A percentile compares a stretch with the other conserved stretches of the same genome.
Evolutionary conservation across 2,329 filamentous ascomycete species (phyloP).

Genomic region (Biscogniauxia sp.): DNA sequence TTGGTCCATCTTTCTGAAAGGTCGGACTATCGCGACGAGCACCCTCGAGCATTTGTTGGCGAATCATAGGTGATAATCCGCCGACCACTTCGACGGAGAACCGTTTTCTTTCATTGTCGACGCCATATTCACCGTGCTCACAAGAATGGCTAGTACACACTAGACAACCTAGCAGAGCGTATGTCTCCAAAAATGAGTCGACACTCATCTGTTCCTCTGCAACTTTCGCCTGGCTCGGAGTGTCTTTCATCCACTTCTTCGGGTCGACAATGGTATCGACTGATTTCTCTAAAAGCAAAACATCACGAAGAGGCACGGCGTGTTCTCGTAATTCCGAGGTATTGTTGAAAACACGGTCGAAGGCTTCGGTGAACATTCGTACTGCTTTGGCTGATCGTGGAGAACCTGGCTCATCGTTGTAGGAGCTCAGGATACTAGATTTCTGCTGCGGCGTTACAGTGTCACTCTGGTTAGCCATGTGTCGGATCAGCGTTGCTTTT

Average conservation of each 20-base stretch:
- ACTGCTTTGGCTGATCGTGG: conserved; percentile 44
- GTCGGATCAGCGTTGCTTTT: conserved; percentile 51
- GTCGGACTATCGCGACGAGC: conserved; percentile 9
- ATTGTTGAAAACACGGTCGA: conserved; percentile 53
- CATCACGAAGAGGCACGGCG: conserved; percentile 48
- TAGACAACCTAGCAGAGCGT: conserved; percentile 55
- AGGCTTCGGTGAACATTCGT: conserved; percentile 54
- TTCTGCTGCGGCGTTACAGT: conserved; percentile 55
- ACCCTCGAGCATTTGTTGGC: conserved; percentile 24
- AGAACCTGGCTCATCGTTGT: conserved; percentile 41
- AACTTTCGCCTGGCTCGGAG: conserved; percentile 33
- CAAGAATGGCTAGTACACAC: conserved; percentile 60
- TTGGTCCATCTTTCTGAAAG: conserved; percentile 35
- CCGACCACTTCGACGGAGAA: conserved; percentile 50
- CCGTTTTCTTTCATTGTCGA: conserved; percentile 50
- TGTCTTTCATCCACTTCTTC: conserved; percentile 52
- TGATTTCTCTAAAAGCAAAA: conserved; percentile 52
- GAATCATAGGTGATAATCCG: conserved; percentile 35
- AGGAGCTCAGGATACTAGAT: conserved; percentile 48
- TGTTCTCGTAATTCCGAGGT: conserved; percentile 33
- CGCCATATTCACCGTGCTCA: conserved; percentile 59
- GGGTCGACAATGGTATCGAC: conserved; percentile 53
- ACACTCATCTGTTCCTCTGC: conserved; percentile 38
- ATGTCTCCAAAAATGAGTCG: conserved; percentile 51
- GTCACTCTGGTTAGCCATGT: conserved; percentile 48